phyloP scores from a whole-genome alignment of 768 basidiomycete genomes.

The Auricularia heimuer region DNA sequence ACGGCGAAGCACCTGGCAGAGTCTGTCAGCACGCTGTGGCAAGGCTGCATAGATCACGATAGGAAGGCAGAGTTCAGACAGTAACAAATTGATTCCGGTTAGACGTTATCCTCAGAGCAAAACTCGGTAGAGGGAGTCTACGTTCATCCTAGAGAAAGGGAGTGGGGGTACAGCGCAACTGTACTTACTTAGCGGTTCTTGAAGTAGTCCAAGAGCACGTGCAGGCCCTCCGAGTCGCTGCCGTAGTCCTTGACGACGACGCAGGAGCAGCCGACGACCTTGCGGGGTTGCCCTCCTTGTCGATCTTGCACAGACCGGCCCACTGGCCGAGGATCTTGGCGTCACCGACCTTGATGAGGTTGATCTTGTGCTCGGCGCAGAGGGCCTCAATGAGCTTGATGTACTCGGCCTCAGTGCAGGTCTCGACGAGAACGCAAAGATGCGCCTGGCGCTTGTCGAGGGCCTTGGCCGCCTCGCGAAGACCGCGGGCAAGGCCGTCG shows the following conservation, averaged over 20 bases:
- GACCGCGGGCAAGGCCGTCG: constrained; percentile 96
- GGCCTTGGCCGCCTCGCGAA: constrained; percentile 95
- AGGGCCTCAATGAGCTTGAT: constrained; percentile 99
- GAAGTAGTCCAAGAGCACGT: constrained; percentile 93
- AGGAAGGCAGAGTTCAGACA: constrained; percentile 43
- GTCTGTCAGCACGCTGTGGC: neutral
- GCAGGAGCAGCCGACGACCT: constrained; percentile 86
- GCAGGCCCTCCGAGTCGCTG: constrained; percentile 86
- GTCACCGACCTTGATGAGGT: constrained; percentile 98
- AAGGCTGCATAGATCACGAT: neutral
- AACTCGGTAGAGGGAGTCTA: constrained; percentile 90
- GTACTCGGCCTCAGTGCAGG: constrained; percentile 98
- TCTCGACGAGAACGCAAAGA: constrained; percentile 97
- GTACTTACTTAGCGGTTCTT: constrained; percentile 64
- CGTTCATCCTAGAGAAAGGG: constrained; percentile 50
- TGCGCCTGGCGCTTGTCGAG: constrained; percentile 98
- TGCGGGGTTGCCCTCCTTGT: constrained; percentile 96
- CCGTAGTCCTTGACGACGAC: constrained; percentile 99
- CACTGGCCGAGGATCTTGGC: constrained; percentile 96
- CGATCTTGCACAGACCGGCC: constrained; percentile 99
- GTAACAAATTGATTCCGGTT: constrained; percentile 80
- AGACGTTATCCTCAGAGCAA: constrained; percentile 66
- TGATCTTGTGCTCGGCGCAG: constrained; percentile 98
- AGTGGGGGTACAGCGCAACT: constrained; percentile 6
- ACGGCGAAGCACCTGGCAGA: neutral